phyloP scores from a whole-genome alignment of 768 basidiomycete genomes.

The Ephemerocybe angulata region DNA sequence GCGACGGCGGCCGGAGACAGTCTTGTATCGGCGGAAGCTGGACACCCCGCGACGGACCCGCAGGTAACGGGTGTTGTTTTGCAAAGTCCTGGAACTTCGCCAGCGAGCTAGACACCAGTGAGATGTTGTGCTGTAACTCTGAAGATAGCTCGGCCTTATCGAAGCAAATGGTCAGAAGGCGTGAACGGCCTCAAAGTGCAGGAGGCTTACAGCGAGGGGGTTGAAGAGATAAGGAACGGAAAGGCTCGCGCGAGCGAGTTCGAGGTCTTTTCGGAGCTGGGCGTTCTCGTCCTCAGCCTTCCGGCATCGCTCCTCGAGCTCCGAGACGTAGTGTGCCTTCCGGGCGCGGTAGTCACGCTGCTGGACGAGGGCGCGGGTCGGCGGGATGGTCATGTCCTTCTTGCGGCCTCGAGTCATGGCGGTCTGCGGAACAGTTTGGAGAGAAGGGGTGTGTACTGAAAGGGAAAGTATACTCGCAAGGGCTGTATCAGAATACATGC shows the following conservation, averaged over 20 bases:
- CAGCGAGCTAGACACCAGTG: conserved; percentile 45
- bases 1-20: conserved; percentile 16
- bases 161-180: conserved; percentile 11
- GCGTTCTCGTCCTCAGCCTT: conserved; percentile 53
- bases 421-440: neutral
- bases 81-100: conserved; percentile 49
- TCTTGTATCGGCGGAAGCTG: conserved; percentile 10
- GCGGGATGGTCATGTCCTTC: conserved; percentile 59
- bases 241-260: conserved; percentile 37
- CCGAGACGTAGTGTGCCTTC: conserved; percentile 52
- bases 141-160: conserved; percentile 48
- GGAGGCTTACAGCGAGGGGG: conserved; percentile 30
- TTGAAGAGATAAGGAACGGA: conserved; percentile 25
- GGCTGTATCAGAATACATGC: conserved; percentile 11
- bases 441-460: conserved; percentile 11
- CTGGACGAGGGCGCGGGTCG: conserved; percentile 54
- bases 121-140: conserved; percentile 48
- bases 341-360: conserved; percentile 66
- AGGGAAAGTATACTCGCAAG: conserved; percentile 8
- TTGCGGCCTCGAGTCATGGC: conserved; percentile 63
- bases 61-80: conserved; percentile 14
- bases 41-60: conserved; percentile 5
- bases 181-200: neutral
- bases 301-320: conserved; percentile 53
- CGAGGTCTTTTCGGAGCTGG: conserved; percentile 46